These are phyloP conservation scores for Penicillium diatomitis DNA, from an alignment of 495 filamentous ascomycete species.

Conservation along the genomic window DNA sequence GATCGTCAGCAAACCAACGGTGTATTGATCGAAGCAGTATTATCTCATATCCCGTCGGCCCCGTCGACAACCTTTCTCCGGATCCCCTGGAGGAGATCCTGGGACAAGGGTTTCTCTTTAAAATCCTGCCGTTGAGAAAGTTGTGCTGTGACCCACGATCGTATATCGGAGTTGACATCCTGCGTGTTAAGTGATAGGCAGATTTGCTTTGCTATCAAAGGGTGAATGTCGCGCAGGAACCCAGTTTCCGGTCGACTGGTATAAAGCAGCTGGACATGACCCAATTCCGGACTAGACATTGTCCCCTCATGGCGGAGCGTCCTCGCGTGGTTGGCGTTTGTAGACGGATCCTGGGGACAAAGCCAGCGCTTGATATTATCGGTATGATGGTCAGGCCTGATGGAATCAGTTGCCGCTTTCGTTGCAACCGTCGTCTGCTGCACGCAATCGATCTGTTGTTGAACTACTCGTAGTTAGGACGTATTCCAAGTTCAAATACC, in stretches of 20 bases:
- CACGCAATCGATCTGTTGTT: conserved; percentile 8
- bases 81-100: conserved; percentile 8
- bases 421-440: conserved; percentile 7
- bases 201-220: conserved; percentile 8
- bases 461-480: conserved; percentile 4
- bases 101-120: conserved; percentile 10
- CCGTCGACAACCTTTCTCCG: conserved; percentile 12
- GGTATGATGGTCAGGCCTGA: conserved; percentile 6
- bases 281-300: conserved; percentile 5
- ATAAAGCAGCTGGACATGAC: conserved; percentile 14
- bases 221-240: conserved; percentile 7
- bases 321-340: conserved; percentile 11
- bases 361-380: conserved; percentile 13
- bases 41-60: conserved; percentile 28
- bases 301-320: conserved; percentile 11
- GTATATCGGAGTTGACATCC: conserved; percentile 19
- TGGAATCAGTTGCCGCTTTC: conserved; percentile 8
- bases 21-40: conserved; percentile 3
- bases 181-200: conserved; percentile 8
- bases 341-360: conserved; percentile 11
- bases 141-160: conserved; percentile 14
- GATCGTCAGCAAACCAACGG: conserved; percentile 4
- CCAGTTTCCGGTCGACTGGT: conserved; percentile 22
- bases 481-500: neutral
- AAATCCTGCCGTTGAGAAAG: conserved; percentile 16